Conservation (phyloP, 2,329 filamentous ascomycete species). For the Cercospora citrullina region DNA sequence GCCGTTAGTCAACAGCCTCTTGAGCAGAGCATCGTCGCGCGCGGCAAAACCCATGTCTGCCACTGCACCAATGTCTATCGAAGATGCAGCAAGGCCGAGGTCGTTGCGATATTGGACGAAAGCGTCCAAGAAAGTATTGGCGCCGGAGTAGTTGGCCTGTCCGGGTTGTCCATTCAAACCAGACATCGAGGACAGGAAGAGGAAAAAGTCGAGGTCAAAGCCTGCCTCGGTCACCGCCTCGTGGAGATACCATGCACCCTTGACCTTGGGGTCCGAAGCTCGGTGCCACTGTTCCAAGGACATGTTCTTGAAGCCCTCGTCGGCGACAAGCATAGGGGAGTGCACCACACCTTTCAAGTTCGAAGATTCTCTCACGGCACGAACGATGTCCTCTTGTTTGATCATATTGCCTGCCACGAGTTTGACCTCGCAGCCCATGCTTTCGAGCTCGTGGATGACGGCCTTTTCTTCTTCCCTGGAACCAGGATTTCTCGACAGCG, state of each 20-base stretch:
- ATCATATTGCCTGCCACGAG: neutral
- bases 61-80: neutral
- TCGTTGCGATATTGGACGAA: neutral
- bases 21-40: neutral
- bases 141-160: neutral
- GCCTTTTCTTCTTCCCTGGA: neutral
- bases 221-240: neutral
- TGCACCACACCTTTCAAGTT: constrained; percentile 16
- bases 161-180: neutral
- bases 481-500: neutral
- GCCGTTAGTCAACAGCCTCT: neutral
- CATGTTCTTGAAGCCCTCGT: constrained; percentile 14
- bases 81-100: neutral
- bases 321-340: constrained; percentile 15
- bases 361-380: neutral
- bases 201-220: neutral
- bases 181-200: neutral
- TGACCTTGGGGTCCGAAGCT: constrained; percentile 11
- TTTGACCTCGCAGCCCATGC: neutral
- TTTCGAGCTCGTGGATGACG: neutral
- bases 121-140: neutral
- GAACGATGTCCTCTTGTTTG: neutral
- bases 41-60: neutral
- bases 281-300: constrained; percentile 10
- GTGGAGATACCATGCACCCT: constrained; percentile 1